A percentile compares a stretch with the other conserved stretches of the same genome.
These are phyloP conservation scores for Dendrocalamus sinicus DNA, from an alignment of 176 grass and related monocot genomes.

Conservation along the genomic window DNA sequence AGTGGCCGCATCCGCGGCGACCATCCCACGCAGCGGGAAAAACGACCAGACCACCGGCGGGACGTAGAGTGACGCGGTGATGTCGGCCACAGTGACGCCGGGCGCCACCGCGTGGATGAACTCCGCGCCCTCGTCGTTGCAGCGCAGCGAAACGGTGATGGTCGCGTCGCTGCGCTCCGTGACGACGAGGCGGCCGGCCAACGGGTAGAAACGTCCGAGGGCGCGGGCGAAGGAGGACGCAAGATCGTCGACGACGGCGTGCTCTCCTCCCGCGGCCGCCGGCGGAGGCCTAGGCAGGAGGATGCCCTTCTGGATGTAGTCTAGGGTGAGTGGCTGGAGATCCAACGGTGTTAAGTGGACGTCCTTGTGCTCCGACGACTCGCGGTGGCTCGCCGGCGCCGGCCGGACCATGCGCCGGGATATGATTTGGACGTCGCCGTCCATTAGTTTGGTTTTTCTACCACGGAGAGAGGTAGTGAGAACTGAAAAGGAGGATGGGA, in stretches of 20 bases:
- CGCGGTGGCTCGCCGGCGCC: too few relatives aligned
- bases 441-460: too few relatives aligned
- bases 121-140: slow-evolving; percentile 30
- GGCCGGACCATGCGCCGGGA: too few relatives aligned
- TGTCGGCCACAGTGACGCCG: slow-evolving; percentile 32
- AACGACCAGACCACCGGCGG: too few relatives aligned
- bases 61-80: not conserved
- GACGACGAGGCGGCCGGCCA: not conserved
- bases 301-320: not conserved
- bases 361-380: too few relatives aligned
- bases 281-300: not conserved
- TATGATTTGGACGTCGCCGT: too few relatives aligned
- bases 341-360: too few relatives aligned
- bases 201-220: slow-evolving; percentile 19
- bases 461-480: too few relatives aligned
- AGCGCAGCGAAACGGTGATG: not conserved
- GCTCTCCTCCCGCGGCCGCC: not conserved
- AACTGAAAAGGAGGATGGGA: too few relatives aligned
- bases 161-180: not conserved
- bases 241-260: slow-evolving; percentile 13
- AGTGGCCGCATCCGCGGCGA: too few relatives aligned
- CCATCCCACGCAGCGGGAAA: too few relatives aligned
- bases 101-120: slow-evolving; percentile 43
- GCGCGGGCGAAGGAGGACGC: slow-evolving; percentile 1
- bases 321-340: too few relatives aligned